Base-by-base conservation (phyloP, 1,284 basidiomycete species). In the Megacollybia platyphylla region DNA sequence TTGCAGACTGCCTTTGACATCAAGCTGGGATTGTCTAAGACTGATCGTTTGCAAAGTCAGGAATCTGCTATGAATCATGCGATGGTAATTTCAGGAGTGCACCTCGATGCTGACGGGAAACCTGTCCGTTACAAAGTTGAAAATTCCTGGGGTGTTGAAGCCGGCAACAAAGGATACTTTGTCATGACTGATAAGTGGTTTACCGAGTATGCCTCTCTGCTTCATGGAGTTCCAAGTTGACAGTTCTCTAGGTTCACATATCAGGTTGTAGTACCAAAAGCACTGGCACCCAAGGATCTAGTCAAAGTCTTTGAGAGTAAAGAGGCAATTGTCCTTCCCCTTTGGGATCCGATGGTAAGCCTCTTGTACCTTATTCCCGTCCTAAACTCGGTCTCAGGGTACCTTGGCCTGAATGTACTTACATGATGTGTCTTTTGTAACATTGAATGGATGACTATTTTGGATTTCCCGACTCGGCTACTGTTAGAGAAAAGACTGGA, bases 111-210 rank as follows among this genome's bases (percentile, higher is more conserved):
- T 10, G 64, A 65, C 0, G 89, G 89, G 39, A 77, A 76, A 45
- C 82, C 90, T 1, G 64, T 92, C 27, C 72, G 90, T 8, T 97
- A 89, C 73, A 87, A 90, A 61, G 87, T 97, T 8, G 92, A 97
- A 70, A 97, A 97, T 67, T 86, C 80, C 7, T 97, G 93, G 94
- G 86, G 88, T 18, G 75, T 80, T n/a, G 67, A 66, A 0, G 71
- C 70, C 0, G 88, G 93, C 15, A 72, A 89, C 50, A 82, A 91
- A 53, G 93, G 91, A 2, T 97, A 82, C 64, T 92, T 87, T 64
- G 79, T 94, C 52, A 94, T 94, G 87, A 85, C 79, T 37, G 83
- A 87, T 49, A 69, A 67, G 35, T 97, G 93, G 93, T 97, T 97
- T 24, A 24, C 20, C 62, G 78, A 85, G 48, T 71, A 97, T 79